Conservation (phyloP, 2,329 filamentous ascomycete species). For the Phaeosphaeriaceae sp. region DNA sequence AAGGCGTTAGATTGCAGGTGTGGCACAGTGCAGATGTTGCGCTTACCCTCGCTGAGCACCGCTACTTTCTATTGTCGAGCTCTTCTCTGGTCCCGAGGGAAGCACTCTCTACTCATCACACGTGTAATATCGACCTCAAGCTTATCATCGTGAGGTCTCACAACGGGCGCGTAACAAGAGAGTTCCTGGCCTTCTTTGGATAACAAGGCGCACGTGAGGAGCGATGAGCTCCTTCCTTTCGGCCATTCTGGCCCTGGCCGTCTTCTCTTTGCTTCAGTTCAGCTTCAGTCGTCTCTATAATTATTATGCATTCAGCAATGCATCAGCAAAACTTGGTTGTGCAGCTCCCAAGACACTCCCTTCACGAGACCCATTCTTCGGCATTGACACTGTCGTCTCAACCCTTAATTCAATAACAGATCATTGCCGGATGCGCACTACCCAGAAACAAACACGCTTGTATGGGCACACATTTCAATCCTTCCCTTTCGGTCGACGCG, state of each 20-base stretch:
- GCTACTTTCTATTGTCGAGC: background rate
- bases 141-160: background rate
- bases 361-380: slow-evolving; percentile 14
- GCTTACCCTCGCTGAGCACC: background rate
- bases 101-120: background rate
- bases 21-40: background rate
- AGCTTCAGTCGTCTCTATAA: background rate
- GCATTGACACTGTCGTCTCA: slow-evolving; percentile 9
- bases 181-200: background rate
- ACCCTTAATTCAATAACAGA: slow-evolving; percentile 1
- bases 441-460: background rate
- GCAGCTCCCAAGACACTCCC: slow-evolving; percentile 5
- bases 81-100: background rate
- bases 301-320: background rate
- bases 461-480: slow-evolving; percentile 18
- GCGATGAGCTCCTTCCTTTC: background rate
- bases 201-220: background rate
- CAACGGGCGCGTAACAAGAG: background rate
- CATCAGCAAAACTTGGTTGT: slow-evolving; percentile 1
- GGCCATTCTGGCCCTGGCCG: background rate
- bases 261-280: background rate
- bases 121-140: background rate
- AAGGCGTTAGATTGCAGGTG: background rate
- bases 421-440: slow-evolving; percentile 4
- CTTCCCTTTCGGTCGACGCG: slow-evolving; percentile 16